These are phyloP conservation scores for Ogataea wickerhamii DNA, from an alignment of 805 yeast genomes.

Conservation along the genomic window DNA sequence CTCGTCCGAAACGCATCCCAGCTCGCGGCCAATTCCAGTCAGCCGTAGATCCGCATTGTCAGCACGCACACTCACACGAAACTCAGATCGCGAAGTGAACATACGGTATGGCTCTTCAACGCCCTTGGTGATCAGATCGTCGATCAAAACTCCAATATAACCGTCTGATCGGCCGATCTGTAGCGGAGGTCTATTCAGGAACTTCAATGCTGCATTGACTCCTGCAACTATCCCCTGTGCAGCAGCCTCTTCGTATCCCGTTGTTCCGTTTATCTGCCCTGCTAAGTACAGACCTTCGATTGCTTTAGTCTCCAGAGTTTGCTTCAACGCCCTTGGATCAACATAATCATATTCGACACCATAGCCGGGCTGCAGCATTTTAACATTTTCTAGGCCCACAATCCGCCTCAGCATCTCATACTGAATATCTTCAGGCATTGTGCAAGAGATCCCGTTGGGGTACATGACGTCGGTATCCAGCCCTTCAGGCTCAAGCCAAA, in stretches of 20 bases:
- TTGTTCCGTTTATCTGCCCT: conserved; percentile 97
- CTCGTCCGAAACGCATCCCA: conserved; percentile 62
- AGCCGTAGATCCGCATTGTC: conserved; percentile 91
- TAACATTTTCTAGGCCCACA: conserved; percentile 83
- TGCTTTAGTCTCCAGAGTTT: conserved; percentile 76
- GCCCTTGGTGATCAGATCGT: conserved; percentile 92
- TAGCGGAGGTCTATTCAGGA: conserved; percentile 40
- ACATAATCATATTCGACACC: conserved; percentile 99
- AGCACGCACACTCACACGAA: conserved; percentile 81
- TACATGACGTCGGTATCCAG: conserved; percentile 80
- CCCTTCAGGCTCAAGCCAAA: conserved; percentile 98
- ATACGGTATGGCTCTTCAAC: conserved; percentile 96
- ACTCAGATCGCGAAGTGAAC: conserved; percentile 96
- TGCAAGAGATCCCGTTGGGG: conserved; percentile 94
- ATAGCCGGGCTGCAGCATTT: conserved; percentile 92
- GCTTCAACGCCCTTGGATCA: conserved; percentile 82
- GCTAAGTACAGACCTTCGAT: conserved; percentile 81
- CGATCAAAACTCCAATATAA: conserved; percentile 87
- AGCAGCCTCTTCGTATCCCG: conserved; percentile 99
- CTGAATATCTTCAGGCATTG: conserved; percentile 95
- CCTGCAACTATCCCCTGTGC: conserved; percentile 97
- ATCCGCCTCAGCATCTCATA: conserved; percentile 67
- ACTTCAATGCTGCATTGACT: conserved; percentile 79
- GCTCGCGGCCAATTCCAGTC: conserved; percentile 60
- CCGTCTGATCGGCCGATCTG: conserved; percentile 75